phyloP scores from a whole-genome alignment of 108 stramenopile genomes.

The Fragilaria radians region DNA sequence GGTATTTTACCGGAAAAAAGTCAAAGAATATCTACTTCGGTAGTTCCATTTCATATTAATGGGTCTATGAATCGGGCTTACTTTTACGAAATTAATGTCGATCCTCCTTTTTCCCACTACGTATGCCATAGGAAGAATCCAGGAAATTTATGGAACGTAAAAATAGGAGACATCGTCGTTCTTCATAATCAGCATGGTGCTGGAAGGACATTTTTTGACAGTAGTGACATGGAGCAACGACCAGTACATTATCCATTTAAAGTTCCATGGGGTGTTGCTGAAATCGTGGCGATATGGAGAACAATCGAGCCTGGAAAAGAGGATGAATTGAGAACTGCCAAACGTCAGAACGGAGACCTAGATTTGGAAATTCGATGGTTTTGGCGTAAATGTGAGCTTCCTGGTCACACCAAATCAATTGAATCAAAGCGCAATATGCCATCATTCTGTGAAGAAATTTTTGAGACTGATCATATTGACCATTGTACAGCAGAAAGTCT shows the following conservation, averaged over 20 bases:
- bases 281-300: slow-evolving; percentile 38
- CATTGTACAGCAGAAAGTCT: slow-evolving; percentile 34
- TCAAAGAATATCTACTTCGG: not conserved
- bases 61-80: slow-evolving; percentile 39
- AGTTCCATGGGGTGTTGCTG: slow-evolving; percentile 36
- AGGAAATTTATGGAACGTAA: slow-evolving; percentile 27
- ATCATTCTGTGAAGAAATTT: slow-evolving; percentile 43
- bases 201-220: slow-evolving; percentile 7
- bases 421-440: slow-evolving; percentile 5
- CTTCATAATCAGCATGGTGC: slow-evolving; percentile 37
- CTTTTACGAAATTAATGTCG: slow-evolving; percentile 35
- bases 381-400: slow-evolving; percentile 53
- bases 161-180: slow-evolving; percentile 53
- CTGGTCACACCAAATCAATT: slow-evolving; percentile 17
- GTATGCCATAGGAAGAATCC: slow-evolving; percentile 5
- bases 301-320: slow-evolving; percentile 22
- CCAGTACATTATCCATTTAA: slow-evolving; percentile 31
- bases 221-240: not conserved
- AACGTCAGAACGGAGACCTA: slow-evolving; percentile 8
- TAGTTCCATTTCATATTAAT: slow-evolving; percentile 48
- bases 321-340: not conserved
- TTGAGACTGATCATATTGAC: slow-evolving; percentile 74
- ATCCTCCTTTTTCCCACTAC: slow-evolving; percentile 29
- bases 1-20: not conserved
- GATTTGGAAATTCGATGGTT: slow-evolving; percentile 72